These are phyloP conservation scores for Phytophthora pseudosyringae DNA, from an alignment of 352 stramenopile species.

Conservation along the genomic window DNA sequence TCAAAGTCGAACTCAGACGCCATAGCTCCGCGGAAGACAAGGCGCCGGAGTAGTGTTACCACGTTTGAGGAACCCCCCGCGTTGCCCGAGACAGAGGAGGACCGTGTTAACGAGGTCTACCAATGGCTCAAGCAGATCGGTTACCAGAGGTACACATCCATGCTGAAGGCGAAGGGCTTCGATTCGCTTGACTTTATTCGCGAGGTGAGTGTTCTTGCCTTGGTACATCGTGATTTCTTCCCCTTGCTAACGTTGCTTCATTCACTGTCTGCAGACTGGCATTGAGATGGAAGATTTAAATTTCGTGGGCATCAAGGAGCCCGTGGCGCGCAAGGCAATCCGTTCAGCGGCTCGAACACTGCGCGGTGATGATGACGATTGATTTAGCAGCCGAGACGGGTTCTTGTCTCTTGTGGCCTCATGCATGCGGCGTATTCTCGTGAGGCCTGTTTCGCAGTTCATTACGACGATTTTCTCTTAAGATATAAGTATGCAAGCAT, in stretches of 20 bases:
- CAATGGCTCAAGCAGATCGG: conserved; percentile 73
- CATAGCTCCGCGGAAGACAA: conserved; percentile 28
- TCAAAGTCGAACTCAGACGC: conserved; percentile 27
- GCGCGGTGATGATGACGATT: conserved; percentile 53
- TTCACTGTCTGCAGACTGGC: conserved; percentile 58
- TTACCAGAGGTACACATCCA: conserved; percentile 60
- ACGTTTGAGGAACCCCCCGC: conserved; percentile 37
- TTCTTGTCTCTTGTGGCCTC: conserved; percentile 24
- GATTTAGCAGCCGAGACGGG: conserved; percentile 22
- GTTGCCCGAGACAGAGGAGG: conserved; percentile 48
- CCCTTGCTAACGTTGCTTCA: conserved; percentile 9
- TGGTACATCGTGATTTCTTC: background rate
- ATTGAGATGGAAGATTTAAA: conserved; percentile 89
- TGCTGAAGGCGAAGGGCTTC: conserved; percentile 84
- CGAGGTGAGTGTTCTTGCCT: conserved; percentile 58
- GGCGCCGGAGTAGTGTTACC: conserved; percentile 34
- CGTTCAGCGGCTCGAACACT: conserved; percentile 62
- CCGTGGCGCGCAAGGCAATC: conserved; percentile 62
- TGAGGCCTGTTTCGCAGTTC: conserved; percentile 26
- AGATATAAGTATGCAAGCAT: conserved; percentile 44
- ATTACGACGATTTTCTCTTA: conserved; percentile 28
- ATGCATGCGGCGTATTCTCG: conserved; percentile 31
- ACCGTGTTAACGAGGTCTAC: conserved; percentile 74
- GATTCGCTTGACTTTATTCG: conserved; percentile 83
- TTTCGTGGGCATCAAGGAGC: conserved; percentile 84